A percentile compares a stretch with the other conserved stretches of the same genome.
phyloP scores from a whole-genome alignment of 495 filamentous ascomycete species.

The Talaromyces ruber region DNA sequence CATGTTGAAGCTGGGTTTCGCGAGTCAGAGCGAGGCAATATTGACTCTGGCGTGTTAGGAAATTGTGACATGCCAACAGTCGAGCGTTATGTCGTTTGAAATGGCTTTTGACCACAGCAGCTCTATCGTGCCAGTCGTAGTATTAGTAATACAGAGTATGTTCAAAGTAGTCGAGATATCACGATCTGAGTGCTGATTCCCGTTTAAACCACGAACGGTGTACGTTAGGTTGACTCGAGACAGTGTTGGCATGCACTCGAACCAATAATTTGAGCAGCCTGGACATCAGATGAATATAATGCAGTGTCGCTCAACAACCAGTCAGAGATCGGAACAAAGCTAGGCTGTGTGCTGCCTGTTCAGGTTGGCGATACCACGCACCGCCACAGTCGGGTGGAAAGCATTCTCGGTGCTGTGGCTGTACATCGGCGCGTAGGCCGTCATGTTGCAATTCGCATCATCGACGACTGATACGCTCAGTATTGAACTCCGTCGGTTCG shows the following conservation, averaged over 20 bases:
- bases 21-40: slow-evolving; percentile 69
- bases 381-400: not conserved
- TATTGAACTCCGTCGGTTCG: not conserved
- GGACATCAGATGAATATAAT: not conserved
- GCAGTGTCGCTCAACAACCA: not conserved
- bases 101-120: not conserved
- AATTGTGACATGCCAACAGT: slow-evolving; percentile 57
- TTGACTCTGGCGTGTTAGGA: slow-evolving; percentile 75
- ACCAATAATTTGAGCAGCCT: not conserved
- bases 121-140: not conserved
- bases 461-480: not conserved
- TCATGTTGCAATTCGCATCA: not conserved
- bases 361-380: not conserved
- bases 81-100: not conserved
- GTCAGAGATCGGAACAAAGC: not conserved
- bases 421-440: not conserved
- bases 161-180: not conserved
- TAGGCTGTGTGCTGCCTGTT: slow-evolving; percentile 1
- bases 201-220: not conserved
- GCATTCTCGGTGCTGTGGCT: not conserved
- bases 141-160: not conserved
- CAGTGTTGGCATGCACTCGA: not conserved
- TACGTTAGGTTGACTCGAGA: not conserved
- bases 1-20: slow-evolving; percentile 81
- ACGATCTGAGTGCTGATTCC: not conserved